Evolutionary conservation across 139 green algal species (phyloP), one percentile per base, ranked within the genome.

Genomic region (Astrephomene gubernaculifera): DNA sequence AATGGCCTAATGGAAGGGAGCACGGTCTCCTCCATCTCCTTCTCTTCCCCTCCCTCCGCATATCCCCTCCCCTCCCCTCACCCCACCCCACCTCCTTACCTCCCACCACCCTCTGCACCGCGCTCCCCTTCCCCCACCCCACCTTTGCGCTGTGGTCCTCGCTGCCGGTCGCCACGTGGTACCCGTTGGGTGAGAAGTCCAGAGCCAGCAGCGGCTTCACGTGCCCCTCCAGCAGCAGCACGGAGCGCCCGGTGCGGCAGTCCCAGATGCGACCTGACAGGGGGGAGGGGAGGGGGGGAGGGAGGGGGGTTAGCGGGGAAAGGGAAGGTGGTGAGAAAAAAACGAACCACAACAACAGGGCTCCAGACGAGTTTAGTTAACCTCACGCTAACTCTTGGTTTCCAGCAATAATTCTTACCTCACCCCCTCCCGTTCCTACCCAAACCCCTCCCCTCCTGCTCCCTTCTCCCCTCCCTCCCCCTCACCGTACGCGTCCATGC

Each of bases 181-280:
- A 96, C 14, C 97, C 97, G 78, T 98, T 96, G 33, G 95, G 95
- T 0, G 91, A 92, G 78, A 98, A 99, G 87, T 98, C 96, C 0
- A 97, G 79, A 1, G 86, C 83, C 44, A 99, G 91, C 8, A 99
- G 82, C 72, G 90, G 85, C 88, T 99, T 96, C 27, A 97, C 93
- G 83, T 99, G 97, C 4, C 97, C 97, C 76, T 97, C 82, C 67
- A 99, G 89, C 36, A 87, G 85, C 39, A 95, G 70, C 44, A 99
- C 93, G 88, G 91, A 96, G 74, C 93, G 88, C 22, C 97, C 97
- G 0, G 93, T 98, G 33, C 97, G 92, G 57, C 95, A 84, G 82
- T 99, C 97, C 97, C 97, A 99, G 8, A 99, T 69, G 12, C 95
- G 92, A 0, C 86, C 92, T 94, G 86, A 45, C 74, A 1, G 7